Evolutionary conservation across 1,139 yeast genomes (phyloP), one percentile per base, ranked within the genome.

Genomic region (Lodderomyces orthopsilosis): DNA sequence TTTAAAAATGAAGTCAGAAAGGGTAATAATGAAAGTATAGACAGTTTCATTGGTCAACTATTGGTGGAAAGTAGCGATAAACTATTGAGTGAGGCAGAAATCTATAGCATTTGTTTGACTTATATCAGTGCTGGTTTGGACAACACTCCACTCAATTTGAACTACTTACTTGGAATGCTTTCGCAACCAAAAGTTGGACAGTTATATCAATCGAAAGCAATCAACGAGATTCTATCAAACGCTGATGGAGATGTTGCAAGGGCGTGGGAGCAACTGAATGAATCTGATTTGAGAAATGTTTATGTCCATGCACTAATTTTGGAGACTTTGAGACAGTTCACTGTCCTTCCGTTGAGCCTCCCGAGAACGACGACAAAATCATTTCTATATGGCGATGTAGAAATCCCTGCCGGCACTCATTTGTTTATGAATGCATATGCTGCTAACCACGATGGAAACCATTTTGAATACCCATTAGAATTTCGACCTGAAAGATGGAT

Each of bases 41-140:
- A 54, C n/a, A 69, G 79, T 45, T 62, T 80, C 39, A 68, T 79
- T 7, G 81, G 81, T 2, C 58, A 61, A 37, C 64, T 74, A 6
- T 53, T 72, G 18, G 57, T 62, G 8, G 17, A 43, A 34, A 45
- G 27, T 35, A 53, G 52, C 37, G 8, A 14, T 14, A 28, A 28
- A 24, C 37, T 13, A 48, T 74, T 24, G 59, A 62, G 39, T 4
- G 60, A 57, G 1, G 61, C 61, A 2, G 89, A 85, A 54, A 59
- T 83, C 39, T 72, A 73, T 43, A 79, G 88, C 39, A 72, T 83
- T 6, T 84, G 91, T 56, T 63, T 85, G 38, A 83, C 93, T 0
- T 79, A 85, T 83, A 83, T 85, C 0, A 83, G 90, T 51, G 93
- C 93, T 4, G 94, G 94, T 0, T 63, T 85, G 27, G 93, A 85